Evolutionary conservation across 106 monocot genomes (phyloP), one percentile per base, ranked within the genome.

Genomic region (Xerophyta viscosa): DNA sequence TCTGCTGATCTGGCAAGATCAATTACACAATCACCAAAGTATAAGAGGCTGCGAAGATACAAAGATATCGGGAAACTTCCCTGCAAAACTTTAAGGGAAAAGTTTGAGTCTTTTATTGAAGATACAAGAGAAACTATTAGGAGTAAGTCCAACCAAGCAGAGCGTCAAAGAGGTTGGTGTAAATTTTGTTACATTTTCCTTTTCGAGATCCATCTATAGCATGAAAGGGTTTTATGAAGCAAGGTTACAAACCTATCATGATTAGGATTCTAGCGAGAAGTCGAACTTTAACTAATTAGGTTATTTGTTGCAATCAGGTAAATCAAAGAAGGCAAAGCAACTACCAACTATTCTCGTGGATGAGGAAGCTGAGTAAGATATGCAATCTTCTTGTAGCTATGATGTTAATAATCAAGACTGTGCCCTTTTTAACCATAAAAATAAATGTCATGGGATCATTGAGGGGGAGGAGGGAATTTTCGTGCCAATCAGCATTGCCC

Each of bases 321-420:
- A 63, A 64, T 70, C 61, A 52, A n/a, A 63, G 64, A 70, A 64
- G 56, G 37, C 12, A 37, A 73, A 56, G 27, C 41, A 41, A 56
- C 18, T 58, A 64, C 26, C 22, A 13, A 61, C 58, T 21, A 26
- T 33, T 31, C 81, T 89, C 56, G 66, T 98, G 69, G 96, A 98
- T 25, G 96, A 77, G 41, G 94, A 98, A 90, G 96, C 81, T 20
- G 89, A 86, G 96, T 98, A 90, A 71, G 91, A 41, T n/a, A n/a
- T n/a, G 12, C 8, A 27, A 24, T 23, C 8, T 27, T 28, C 20
- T 31, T n/a, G 29, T 43, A 50, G 14, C n/a, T 52, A 43, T 28
- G 29, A 33, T 33, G 11, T 33, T 6, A 33, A 6, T 33, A 11
- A 33, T 11, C 5, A 33, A 33, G 11, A 33, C n/a, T n/a, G n/a